Conservation (phyloP, 2,329 filamentous ascomycete species). For the Cordyceps militaris region DNA sequence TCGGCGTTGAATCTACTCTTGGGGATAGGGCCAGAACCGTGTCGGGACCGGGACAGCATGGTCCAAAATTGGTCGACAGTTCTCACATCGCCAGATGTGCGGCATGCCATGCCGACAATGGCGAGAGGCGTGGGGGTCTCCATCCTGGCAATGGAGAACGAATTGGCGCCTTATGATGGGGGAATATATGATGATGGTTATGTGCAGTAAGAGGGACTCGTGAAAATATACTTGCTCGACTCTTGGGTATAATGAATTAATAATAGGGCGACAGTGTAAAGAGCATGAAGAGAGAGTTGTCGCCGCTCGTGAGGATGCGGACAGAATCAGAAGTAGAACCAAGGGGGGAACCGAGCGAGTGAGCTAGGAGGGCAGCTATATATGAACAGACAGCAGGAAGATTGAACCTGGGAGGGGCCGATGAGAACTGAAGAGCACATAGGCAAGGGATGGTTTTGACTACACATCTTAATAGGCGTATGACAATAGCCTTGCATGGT, state of each 20-base stretch:
- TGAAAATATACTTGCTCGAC: conserved; percentile 5
- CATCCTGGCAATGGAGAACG: background rate
- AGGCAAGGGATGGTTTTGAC: background rate
- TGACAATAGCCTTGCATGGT: background rate
- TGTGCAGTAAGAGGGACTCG: conserved; percentile 2
- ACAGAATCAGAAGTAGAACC: background rate
- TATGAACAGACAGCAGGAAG: background rate
- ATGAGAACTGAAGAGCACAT: background rate
- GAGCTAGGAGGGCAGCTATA: conserved; percentile 7
- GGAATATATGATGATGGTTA: background rate
- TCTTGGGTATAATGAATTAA: conserved; percentile 8
- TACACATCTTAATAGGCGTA: background rate
- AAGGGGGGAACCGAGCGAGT: background rate
- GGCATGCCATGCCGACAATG: conserved; percentile 42
- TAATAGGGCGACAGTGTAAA: background rate
- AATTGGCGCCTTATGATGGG: background rate
- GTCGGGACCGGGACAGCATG: conserved; percentile 32
- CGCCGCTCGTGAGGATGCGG: conserved; percentile 3
- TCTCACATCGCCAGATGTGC: conserved; percentile 36
- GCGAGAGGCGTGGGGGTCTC: conserved; percentile 29
- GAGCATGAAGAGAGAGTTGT: background rate
- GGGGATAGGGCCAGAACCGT: conserved; percentile 35
- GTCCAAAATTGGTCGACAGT: conserved; percentile 39
- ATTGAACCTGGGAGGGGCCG: background rate
- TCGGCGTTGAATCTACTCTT: conserved; percentile 40